Evolutionary conservation across 2,329 filamentous ascomycete species (phyloP).

Genomic region (Fusarium agapanthi): DNA sequence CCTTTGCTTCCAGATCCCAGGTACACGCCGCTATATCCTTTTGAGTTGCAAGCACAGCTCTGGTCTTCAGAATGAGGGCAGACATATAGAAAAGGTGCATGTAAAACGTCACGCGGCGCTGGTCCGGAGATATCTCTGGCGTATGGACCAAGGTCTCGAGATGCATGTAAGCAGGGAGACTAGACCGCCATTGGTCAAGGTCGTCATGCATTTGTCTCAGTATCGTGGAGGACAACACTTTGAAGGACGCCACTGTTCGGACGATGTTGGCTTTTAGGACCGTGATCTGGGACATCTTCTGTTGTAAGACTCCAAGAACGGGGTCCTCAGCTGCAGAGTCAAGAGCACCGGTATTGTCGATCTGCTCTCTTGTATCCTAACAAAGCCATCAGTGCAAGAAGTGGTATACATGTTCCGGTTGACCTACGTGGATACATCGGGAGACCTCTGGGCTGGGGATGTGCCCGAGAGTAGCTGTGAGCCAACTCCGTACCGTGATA

Average conservation of each 20-base stretch:
- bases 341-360: not conserved
- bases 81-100: not conserved
- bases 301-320: not conserved
- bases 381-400: accelerated
- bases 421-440: not conserved
- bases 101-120: not conserved
- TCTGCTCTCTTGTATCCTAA: not conserved
- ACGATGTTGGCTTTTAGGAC: not conserved
- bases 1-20: accelerated
- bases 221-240: accelerated
- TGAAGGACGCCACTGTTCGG: not conserved
- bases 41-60: not conserved
- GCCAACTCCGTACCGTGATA: not conserved
- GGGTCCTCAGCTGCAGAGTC: not conserved
- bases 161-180: not conserved
- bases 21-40: not conserved
- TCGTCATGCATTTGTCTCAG: not conserved
- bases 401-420: no score
- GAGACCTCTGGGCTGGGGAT: not conserved
- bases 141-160: not conserved
- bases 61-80: not conserved
- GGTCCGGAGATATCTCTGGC: not conserved
- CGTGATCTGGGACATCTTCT: not conserved
- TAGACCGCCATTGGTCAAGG: not conserved
- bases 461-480: not conserved